Evolutionary conservation across 1,139 yeast species (phyloP).

Genomic region (Kodamaea anthophila): DNA sequence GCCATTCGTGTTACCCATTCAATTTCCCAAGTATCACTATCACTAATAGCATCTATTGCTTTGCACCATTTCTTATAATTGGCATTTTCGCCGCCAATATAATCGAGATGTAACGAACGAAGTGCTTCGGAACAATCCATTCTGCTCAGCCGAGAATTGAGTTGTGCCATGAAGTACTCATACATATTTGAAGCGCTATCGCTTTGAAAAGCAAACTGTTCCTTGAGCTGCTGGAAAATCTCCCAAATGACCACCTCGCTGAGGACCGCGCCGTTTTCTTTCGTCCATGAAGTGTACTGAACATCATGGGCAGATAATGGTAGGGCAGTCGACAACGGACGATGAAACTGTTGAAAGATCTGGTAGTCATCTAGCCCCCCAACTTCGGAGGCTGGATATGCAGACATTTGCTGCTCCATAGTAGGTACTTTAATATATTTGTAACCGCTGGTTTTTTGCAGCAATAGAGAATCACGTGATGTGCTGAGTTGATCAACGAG

Average conservation of each 20-base stretch:
- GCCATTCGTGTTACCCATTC: slow-evolving; percentile 22
- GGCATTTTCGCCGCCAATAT: slow-evolving; percentile 36
- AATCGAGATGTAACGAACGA: slow-evolving; percentile 34
- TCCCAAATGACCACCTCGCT: slow-evolving; percentile 15
- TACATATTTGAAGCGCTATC: slow-evolving; percentile 33
- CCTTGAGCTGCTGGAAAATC: slow-evolving; percentile 18
- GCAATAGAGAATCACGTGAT: too few relatives aligned
- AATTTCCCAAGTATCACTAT: slow-evolving; percentile 11
- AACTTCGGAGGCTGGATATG: too few relatives aligned
- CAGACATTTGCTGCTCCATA: not conserved
- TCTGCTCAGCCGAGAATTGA: slow-evolving; percentile 38
- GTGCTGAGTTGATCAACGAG: too few relatives aligned
- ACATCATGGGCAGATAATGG: not conserved
- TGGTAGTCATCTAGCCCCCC: slow-evolving; percentile 7
- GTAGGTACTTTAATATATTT: too few relatives aligned
- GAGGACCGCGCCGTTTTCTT: slow-evolving; percentile 26
- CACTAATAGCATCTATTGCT: slow-evolving; percentile 23
- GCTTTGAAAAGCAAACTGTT: slow-evolving; percentile 28
- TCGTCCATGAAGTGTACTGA: slow-evolving; percentile 24
- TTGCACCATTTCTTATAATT: slow-evolving; percentile 41
- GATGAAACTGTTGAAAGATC: slow-evolving; percentile 7
- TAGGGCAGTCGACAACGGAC: slow-evolving; percentile 4
- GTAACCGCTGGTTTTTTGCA: too few relatives aligned
- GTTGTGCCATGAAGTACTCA: slow-evolving; percentile 33
- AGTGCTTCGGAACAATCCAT: slow-evolving; percentile 31